Base-by-base conservation (phyloP, 352 stramenopile species). In the Globisporangium uncinulatum region DNA sequence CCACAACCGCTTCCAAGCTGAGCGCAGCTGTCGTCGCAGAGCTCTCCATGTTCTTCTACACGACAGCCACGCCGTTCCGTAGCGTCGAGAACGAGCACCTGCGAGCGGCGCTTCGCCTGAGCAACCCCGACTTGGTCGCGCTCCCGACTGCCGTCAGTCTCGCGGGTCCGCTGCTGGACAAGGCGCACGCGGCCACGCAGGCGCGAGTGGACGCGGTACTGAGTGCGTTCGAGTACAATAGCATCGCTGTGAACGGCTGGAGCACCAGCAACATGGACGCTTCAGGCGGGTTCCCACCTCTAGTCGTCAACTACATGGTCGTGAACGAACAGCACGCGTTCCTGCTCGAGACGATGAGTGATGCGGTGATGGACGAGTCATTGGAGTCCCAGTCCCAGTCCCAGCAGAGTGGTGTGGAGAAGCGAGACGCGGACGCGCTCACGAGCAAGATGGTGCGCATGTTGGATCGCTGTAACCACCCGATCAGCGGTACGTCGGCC, bases 31-130 rank as follows among this genome's bases (percentile, higher is more conserved):
- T 66, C 17, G 24, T 46, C n/a, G 50, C 56, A 20, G 49, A 59
- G 20, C 36, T 70, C 20, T 57, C 65, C 9, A 72, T 72, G 65
- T 60, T 66, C 54, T 59, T 69, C 15, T 69, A 64, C 51, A 49
- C 43, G 29, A 66, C 61, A 3, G 65, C 49, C 14, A 15, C 52
- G 6, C 39, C 57, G 8, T 54, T 63, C 17, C 20, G 8, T 5
- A 34, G 51, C 41, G 57, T 69, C 14, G 54, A 60, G 7, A 47
- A 66, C 9, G 29, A 37, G 31, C 39, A 65, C 17, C 32, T 73
- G 24, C 43, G 32, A 17, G 45, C 36, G 19, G 57, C 55, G 20
- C 56, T 70, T 37, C 43, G 31, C 9, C 41, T 56, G 21, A 54
- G 54, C 14, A 41, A 42, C 43, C 6, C 15, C 14, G 19, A 17